phyloP scores from a whole-genome alignment of 2,329 filamentous ascomycete species.

The Cladophialophora carrionii region DNA sequence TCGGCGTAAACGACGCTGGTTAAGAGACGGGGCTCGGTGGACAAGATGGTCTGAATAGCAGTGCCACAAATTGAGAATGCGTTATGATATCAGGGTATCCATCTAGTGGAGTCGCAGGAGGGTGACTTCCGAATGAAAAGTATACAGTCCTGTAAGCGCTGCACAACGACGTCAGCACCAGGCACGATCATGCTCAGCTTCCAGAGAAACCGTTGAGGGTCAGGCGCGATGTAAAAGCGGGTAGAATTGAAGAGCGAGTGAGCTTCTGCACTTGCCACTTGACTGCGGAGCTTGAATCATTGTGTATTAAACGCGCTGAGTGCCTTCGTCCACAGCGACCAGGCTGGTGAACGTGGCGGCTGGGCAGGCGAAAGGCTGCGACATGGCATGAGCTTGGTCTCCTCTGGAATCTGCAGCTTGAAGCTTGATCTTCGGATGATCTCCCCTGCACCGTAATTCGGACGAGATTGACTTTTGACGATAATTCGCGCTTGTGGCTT shows the following conservation, averaged over 20 bases:
- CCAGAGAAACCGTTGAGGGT: slow-evolving; percentile 1
- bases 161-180: slow-evolving; percentile 18
- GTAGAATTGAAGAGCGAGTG: neutral
- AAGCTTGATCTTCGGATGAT: slow-evolving; percentile 3
- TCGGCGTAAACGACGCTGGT: neutral
- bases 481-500: too few relatives aligned
- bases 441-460: neutral
- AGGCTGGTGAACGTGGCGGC: neutral
- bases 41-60: slow-evolving; percentile 1
- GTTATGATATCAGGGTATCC: slow-evolving; percentile 30
- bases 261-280: neutral
- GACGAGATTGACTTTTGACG: too few relatives aligned
- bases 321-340: neutral
- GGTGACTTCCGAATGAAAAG: slow-evolving; percentile 16
- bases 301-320: neutral
- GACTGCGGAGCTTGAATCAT: neutral
- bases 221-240: slow-evolving; percentile 3
- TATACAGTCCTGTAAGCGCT: neutral
- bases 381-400: neutral
- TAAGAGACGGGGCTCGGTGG: neutral
- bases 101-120: slow-evolving; percentile 17
- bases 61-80: slow-evolving; percentile 9
- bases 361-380: neutral
- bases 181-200: slow-evolving; percentile 8
- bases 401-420: neutral